A percentile compares a stretch with the other conserved stretches of the same genome.
phyloP scores from a whole-genome alignment of 305 asterid species.

The Ajuga reptans region DNA sequence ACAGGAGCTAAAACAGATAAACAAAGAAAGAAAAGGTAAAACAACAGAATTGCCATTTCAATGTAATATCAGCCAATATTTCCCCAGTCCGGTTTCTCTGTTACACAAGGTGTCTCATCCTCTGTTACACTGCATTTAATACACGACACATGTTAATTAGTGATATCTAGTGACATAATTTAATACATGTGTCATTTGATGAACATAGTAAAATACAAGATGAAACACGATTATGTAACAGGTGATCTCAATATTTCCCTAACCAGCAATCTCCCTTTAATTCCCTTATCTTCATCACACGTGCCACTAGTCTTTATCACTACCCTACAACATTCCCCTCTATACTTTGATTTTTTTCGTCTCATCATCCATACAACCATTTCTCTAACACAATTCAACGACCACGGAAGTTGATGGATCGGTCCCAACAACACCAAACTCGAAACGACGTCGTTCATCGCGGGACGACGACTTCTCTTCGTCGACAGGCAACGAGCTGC shows the following conservation, averaged over 20 bases:
- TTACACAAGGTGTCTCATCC: too few relatives aligned
- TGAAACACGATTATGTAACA: too few relatives aligned
- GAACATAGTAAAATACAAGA: too few relatives aligned
- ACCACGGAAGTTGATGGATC: conserved; percentile 16
- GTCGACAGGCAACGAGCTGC: conserved; percentile 45
- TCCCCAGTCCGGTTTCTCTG: too few relatives aligned
- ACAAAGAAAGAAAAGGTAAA: too few relatives aligned
- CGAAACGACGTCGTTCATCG: conserved; percentile 38
- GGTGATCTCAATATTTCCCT: too few relatives aligned
- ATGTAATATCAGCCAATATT: too few relatives aligned
- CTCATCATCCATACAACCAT: conserved; percentile 27
- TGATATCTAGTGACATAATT: too few relatives aligned
- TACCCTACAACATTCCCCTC: neutral
- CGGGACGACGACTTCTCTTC: conserved; percentile 35
- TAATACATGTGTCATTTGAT: too few relatives aligned
- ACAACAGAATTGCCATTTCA: conserved; percentile 20
- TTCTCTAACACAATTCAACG: conserved; percentile 29
- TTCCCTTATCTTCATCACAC: conserved; percentile 12
- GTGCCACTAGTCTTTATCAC: neutral
- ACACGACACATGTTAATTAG: too few relatives aligned
- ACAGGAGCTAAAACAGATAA: too few relatives aligned
- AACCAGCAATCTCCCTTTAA: conserved; percentile 34
- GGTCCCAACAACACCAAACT: conserved; percentile 27
- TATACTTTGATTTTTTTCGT: conserved; percentile 20
- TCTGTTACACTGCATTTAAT: too few relatives aligned